These are phyloP conservation scores for Fomitiporia mediterranea DNA, from an alignment of 1,284 basidiomycete genomes.

Conservation along the genomic window DNA sequence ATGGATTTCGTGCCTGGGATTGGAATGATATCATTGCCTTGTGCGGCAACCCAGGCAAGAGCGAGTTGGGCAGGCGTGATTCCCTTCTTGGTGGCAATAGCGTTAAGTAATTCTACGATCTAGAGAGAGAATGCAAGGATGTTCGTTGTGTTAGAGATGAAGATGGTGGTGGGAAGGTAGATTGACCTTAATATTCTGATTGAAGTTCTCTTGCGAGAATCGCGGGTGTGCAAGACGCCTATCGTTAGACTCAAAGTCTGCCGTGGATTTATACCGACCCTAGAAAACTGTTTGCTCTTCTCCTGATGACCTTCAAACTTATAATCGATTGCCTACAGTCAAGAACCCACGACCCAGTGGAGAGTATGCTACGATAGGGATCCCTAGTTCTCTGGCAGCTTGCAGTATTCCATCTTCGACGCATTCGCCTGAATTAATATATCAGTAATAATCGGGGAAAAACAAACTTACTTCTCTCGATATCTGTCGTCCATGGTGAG, in stretches of 20 bases:
- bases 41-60: constrained; percentile 37
- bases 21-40: constrained; percentile 32
- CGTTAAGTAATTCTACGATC: constrained; percentile 32
- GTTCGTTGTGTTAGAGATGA: background rate
- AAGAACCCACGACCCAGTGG: constrained; percentile 23
- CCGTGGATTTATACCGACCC: constrained; percentile 27
- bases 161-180: background rate
- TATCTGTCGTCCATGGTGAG: constrained; percentile 23
- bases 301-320: too few relatives aligned
- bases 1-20: constrained; percentile 30
- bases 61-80: constrained; percentile 37
- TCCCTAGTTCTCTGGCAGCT: constrained; percentile 22
- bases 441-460: background rate
- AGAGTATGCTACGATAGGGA: constrained; percentile 24
- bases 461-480: constrained; percentile 18
- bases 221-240: constrained; percentile 21
- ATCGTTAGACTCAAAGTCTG: constrained; percentile 37
- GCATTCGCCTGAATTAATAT: background rate
- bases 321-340: constrained; percentile 9
- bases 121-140: constrained; percentile 1
- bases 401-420: constrained; percentile 20
- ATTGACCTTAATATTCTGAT: constrained; percentile 30
- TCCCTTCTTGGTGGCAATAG: constrained; percentile 28
- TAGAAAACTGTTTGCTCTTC: constrained; percentile 27
- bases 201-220: constrained; percentile 31